Percentiles rank a stretch among this genome's conserved stretches.
These are phyloP conservation scores for Brettanomyces bruxellensis DNA, from an alignment of 805 yeast species.

Conservation along the genomic window DNA sequence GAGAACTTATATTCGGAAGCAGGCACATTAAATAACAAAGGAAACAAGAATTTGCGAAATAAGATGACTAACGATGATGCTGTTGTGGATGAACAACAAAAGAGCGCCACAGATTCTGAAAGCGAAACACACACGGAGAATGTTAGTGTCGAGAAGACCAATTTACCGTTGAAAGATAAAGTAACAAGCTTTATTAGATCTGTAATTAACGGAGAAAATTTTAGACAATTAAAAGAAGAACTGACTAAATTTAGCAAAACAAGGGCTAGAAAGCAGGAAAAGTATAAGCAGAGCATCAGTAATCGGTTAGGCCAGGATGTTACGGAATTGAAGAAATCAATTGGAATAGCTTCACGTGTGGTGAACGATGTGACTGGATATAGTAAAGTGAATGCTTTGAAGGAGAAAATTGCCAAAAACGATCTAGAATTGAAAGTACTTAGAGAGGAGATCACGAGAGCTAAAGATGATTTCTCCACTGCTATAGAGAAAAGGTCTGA, in stretches of 20 bases:
- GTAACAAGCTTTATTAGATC: conserved; percentile 12
- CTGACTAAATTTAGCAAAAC: conserved; percentile 19
- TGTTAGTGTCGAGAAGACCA: neutral
- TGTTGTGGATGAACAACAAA: neutral
- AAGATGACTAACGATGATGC: too few species aligned
- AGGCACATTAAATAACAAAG: neutral
- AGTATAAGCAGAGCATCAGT: conserved; percentile 25
- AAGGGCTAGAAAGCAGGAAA: conserved; percentile 14
- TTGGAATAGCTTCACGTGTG: conserved; percentile 53
- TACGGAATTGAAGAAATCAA: conserved; percentile 47
- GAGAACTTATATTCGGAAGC: neutral
- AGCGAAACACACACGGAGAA: neutral
- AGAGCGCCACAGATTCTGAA: neutral
- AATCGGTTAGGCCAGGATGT: conserved; percentile 40
- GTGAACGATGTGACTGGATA: conserved; percentile 92
- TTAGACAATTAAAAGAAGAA: conserved; percentile 23
- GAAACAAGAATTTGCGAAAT: too few species aligned
- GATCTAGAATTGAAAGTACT: conserved; percentile 45
- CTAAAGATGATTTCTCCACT: conserved; percentile 44
- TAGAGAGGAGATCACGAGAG: conserved; percentile 36
- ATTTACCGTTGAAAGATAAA: neutral
- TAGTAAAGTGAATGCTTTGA: conserved; percentile 64
- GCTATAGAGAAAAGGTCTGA: conserved; percentile 57
- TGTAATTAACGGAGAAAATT: conserved; percentile 25
- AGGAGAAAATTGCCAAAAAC: conserved; percentile 44